These are phyloP conservation scores for Gossypium davidsonii DNA, from an alignment of 441 rosid species.

Conservation along the genomic window DNA sequence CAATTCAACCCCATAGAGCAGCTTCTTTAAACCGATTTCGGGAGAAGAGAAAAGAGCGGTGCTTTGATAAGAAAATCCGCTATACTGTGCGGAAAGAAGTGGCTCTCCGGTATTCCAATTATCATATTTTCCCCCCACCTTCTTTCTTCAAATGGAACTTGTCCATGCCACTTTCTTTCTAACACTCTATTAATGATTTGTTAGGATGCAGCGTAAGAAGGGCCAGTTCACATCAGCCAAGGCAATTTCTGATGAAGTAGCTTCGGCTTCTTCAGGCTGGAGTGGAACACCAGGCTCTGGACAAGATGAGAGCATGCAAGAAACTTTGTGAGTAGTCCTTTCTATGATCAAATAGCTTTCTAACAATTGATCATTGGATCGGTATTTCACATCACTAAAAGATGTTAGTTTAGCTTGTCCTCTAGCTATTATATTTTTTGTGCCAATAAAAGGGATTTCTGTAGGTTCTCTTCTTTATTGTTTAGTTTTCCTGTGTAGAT, in stretches of 20 bases:
- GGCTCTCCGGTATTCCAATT: conserved; percentile 24
- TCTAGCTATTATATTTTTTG: neutral
- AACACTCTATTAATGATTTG: conserved; percentile 1
- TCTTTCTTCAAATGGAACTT: neutral
- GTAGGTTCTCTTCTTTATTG: neutral
- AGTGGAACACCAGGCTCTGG: conserved; percentile 20
- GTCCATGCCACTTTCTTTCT: neutral
- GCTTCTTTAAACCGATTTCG: conserved; percentile 28
- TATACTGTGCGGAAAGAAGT: conserved; percentile 30
- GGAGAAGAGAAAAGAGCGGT: conserved; percentile 30
- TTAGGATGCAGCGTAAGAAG: conserved; percentile 35
- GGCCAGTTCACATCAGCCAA: conserved; percentile 30
- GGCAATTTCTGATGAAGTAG: conserved; percentile 23
- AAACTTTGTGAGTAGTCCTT: conserved; percentile 20
- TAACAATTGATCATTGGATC: neutral
- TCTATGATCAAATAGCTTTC: neutral
- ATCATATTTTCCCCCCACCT: neutral
- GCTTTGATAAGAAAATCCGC: conserved; percentile 30
- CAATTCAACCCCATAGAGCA: conserved; percentile 25
- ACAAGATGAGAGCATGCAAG: conserved; percentile 20
- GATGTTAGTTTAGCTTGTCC: conserved; percentile 9
- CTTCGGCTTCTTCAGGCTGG: conserved; percentile 23
- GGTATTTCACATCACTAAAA: neutral
- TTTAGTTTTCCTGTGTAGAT: neutral
- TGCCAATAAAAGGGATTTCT: neutral